A percentile compares a stretch with the other conserved stretches of the same genome.
Conservation (phyloP, 176 grass and related monocot genomes). For the Aegilops sharonensis region DNA sequence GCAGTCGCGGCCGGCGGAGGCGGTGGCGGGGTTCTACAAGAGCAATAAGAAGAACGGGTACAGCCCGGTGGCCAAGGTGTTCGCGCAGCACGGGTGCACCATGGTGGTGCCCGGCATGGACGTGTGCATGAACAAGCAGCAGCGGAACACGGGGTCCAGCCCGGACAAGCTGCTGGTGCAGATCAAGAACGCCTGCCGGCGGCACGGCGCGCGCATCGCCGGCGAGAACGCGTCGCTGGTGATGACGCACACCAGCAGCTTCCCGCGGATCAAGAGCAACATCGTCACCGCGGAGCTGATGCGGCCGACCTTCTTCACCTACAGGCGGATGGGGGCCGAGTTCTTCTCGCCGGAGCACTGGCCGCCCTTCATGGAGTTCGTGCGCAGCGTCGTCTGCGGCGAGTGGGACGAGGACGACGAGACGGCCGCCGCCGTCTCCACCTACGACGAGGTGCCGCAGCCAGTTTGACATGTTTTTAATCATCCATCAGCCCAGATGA, state of each 20-base stretch:
- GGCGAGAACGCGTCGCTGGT: constrained; percentile 75
- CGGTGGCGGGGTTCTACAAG: constrained; percentile 75
- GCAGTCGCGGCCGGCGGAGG: constrained; percentile 60
- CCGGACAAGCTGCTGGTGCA: constrained; percentile 55
- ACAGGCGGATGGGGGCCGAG: constrained; percentile 67
- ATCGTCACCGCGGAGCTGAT: constrained; percentile 39
- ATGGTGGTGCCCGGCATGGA: constrained; percentile 81
- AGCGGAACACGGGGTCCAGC: constrained; percentile 41
- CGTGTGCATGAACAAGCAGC: constrained; percentile 55
- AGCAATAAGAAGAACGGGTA: constrained; percentile 58
- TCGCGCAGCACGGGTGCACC: constrained; percentile 49
- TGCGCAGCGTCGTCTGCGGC: constrained; percentile 47
- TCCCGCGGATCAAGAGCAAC: constrained; percentile 49
- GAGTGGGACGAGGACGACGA: constrained; percentile 61
- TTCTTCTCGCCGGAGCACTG: constrained; percentile 96
- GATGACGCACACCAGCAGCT: constrained; percentile 46
- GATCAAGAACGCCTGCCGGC: constrained; percentile 61
- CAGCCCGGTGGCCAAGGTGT: constrained; percentile 60
- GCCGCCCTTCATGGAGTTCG: constrained; percentile 71
- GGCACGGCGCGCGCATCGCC: constrained; percentile 44
- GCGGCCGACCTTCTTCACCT: constrained; percentile 44
- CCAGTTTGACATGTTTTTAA: constrained; percentile 1
- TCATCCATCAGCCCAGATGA: background rate
- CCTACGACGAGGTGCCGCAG: constrained; percentile 30
- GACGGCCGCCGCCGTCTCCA: background rate